Percentiles rank a stretch among this genome's conserved stretches.
Evolutionary conservation across 2,329 filamentous ascomycete species (phyloP).

Genomic region (Diaporthe sp.): DNA sequence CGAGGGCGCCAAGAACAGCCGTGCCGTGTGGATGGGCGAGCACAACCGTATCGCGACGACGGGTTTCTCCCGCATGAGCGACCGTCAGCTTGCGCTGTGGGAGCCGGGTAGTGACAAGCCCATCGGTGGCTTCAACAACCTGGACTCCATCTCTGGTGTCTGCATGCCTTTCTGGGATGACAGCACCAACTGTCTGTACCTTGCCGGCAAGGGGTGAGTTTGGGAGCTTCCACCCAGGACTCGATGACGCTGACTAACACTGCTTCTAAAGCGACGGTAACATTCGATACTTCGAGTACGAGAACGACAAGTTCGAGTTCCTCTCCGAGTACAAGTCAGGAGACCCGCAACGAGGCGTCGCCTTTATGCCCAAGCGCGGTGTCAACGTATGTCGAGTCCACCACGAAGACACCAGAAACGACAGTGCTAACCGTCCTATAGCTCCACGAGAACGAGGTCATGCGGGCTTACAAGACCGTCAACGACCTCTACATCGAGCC

Average conservation of each 20-base stretch:
- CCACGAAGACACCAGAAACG: neutral
- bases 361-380: conserved; percentile 93
- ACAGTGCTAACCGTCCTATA: conserved; percentile 50
- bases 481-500: conserved; percentile 96
- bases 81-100: conserved; percentile 96
- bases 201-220: conserved; percentile 94
- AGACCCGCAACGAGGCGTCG: conserved; percentile 94
- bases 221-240: neutral
- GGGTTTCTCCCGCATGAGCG: conserved; percentile 98
- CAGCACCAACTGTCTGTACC: conserved; percentile 92
- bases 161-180: conserved; percentile 99
- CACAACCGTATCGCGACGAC: conserved; percentile 96
- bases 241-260: conserved; percentile 45
- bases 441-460: conserved; percentile 96
- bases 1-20: conserved; percentile 95
- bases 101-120: conserved; percentile 89
- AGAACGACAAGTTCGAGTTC: conserved; percentile 99
- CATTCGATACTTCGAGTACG: conserved; percentile 98
- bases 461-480: conserved; percentile 97
- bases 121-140: conserved; percentile 88
- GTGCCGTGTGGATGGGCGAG: conserved; percentile 96
- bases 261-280: conserved; percentile 84
- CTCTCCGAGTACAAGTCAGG: conserved; percentile 97
- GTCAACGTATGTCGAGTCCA: conserved; percentile 76
- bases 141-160: conserved; percentile 97